Conservation (phyloP, 23 red algal species). For the Gracilaria caudata region DNA sequence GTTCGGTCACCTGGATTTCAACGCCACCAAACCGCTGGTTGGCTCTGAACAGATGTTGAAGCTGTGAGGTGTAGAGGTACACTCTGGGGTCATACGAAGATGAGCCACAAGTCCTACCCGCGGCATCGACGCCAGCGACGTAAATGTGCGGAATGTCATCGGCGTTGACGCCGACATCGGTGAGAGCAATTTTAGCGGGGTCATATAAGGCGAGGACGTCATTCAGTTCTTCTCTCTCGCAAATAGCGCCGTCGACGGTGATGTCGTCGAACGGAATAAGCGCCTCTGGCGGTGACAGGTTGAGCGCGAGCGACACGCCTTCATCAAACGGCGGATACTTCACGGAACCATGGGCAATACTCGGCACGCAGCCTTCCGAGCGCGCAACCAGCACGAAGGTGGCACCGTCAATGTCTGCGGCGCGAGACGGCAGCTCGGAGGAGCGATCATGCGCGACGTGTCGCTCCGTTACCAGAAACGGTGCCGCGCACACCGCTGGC, state of each 20-base stretch:
- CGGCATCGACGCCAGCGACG: conserved; percentile 19
- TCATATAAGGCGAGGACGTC: conserved; percentile 21
- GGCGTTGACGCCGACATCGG: conserved; percentile 20
- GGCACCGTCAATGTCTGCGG: not conserved
- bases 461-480: not conserved
- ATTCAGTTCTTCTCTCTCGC: not conserved
- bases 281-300: conserved; percentile 28
- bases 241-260: not conserved
- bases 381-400: conserved; percentile 10
- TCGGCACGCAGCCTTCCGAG: not conserved
- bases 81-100: not conserved
- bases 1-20: not conserved
- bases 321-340: not conserved
- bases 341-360: not conserved
- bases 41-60: conserved; percentile 24
- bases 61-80: conserved; percentile 21
- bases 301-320: conserved; percentile 17
- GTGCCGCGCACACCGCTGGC: not conserved
- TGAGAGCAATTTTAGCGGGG: conserved; percentile 17
- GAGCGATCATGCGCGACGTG: not conserved
- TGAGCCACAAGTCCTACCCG: not conserved
- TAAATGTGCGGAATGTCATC: conserved; percentile 30
- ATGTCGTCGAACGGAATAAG: conserved; percentile 31
- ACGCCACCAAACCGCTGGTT: conserved; percentile 22
- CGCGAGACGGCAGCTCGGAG: not conserved